Percentiles rank a stretch among this genome's conserved stretches.
Evolutionary conservation across 1,284 basidiomycete species (phyloP).

Genomic region (Apiotrichum akiyoshidainum): DNA sequence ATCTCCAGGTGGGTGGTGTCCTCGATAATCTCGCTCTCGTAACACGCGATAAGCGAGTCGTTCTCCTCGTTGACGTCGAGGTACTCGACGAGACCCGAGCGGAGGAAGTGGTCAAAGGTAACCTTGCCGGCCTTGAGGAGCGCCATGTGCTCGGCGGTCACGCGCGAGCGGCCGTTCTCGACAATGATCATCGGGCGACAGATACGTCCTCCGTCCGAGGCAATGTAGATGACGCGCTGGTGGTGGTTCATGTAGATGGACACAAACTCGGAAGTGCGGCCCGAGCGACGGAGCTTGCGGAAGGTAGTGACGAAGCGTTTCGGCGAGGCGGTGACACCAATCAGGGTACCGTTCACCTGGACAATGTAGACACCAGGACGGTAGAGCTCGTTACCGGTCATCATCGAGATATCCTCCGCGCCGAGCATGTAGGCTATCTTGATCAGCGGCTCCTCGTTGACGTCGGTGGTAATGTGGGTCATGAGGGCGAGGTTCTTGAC

Average conservation of each 20-base stretch:
- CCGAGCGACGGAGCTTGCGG: slow-evolving; percentile 84
- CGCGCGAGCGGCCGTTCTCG: slow-evolving; percentile 73
- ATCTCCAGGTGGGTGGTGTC: slow-evolving; percentile 95
- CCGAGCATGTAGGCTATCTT: slow-evolving; percentile 89
- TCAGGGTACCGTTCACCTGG: slow-evolving; percentile 93
- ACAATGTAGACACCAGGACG: slow-evolving; percentile 87
- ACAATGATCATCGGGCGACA: slow-evolving; percentile 99
- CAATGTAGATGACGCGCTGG: slow-evolving; percentile 92
- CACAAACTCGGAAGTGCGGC: slow-evolving; percentile 93
- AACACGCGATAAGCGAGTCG: slow-evolving; percentile 93
- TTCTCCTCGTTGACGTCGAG: slow-evolving; percentile 99
- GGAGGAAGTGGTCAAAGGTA: slow-evolving; percentile 92
- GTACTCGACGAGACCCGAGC: slow-evolving; percentile 96
- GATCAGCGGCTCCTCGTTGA: slow-evolving; percentile 91
- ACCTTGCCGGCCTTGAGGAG: slow-evolving; percentile 74
- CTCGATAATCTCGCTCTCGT: slow-evolving; percentile 80
- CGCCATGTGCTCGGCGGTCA: slow-evolving; percentile 77
- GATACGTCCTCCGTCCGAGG: slow-evolving; percentile 95
- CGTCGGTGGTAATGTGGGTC: slow-evolving; percentile 99
- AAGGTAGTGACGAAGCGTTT: slow-evolving; percentile 84
- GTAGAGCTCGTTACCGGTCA: slow-evolving; percentile 95
- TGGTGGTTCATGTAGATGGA: slow-evolving; percentile 96
- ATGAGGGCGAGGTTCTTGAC: slow-evolving; percentile 99
- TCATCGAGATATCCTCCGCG: slow-evolving; percentile 90
- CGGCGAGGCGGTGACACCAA: slow-evolving; percentile 87